Conservation (phyloP, 805 yeast genomes). For the Phaffomyces opuntiae region DNA sequence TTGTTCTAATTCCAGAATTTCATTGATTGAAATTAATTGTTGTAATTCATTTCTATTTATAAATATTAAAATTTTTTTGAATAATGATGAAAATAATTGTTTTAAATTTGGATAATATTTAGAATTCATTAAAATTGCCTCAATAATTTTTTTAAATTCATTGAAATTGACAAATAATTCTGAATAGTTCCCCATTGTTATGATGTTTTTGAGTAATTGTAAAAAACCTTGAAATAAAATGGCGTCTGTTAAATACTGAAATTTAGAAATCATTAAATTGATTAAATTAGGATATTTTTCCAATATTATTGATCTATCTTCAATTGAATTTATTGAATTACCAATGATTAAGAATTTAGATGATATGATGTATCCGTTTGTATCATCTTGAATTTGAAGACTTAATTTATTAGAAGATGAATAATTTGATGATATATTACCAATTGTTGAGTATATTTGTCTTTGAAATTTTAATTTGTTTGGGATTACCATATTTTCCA, state of each 20-base stretch:
- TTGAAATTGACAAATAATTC: constrained; percentile 11
- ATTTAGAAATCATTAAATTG: constrained; percentile 10
- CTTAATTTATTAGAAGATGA: constrained; percentile 12
- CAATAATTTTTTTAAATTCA: constrained; percentile 10
- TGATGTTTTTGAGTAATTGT: constrained; percentile 16
- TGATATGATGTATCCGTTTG: constrained; percentile 20
- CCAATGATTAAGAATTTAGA: constrained; percentile 18
- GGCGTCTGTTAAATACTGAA: constrained; percentile 18
- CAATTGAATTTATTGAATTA: constrained; percentile 17
- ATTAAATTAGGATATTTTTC: constrained; percentile 11
- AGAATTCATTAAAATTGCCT: constrained; percentile 17
- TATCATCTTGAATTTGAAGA: neutral
- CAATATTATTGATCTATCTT: constrained; percentile 11
- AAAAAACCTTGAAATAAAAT: constrained; percentile 22
- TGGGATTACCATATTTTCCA: constrained; percentile 12
- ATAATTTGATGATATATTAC: constrained; percentile 22
- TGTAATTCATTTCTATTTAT: constrained; percentile 6
- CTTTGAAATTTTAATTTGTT: constrained; percentile 18
- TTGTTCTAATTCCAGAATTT: neutral
- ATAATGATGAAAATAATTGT: constrained; percentile 8
- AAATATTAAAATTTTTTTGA: constrained; percentile 18
- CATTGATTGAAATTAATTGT: constrained; percentile 2
- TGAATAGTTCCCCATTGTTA: constrained; percentile 9
- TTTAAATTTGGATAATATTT: constrained; percentile 20
- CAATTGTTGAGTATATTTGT: constrained; percentile 18